A percentile compares a stretch with the other conserved stretches of the same genome.
Conservation (phyloP, 2,329 filamentous ascomycete species). For the Chrysosphaeria jannelii region DNA sequence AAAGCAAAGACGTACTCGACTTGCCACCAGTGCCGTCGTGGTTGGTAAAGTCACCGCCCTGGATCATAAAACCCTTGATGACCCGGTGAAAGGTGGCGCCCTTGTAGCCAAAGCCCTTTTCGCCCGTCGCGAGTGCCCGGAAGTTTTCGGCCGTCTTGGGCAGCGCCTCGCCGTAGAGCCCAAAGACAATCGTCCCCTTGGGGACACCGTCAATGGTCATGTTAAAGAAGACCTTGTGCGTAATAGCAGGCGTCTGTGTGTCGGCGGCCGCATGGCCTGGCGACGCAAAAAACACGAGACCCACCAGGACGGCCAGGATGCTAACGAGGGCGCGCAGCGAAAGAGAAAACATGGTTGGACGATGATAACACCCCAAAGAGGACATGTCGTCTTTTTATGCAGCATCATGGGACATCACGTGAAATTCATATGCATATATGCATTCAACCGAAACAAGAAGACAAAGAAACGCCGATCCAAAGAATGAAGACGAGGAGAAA, state of each 20-base stretch:
- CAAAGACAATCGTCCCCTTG: constrained; percentile 47
- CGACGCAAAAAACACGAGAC: too few species aligned
- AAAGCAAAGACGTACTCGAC: constrained; percentile 27
- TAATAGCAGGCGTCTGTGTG: constrained; percentile 76
- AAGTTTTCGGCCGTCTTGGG: constrained; percentile 49
- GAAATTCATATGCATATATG: too few species aligned
- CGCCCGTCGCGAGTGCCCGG: constrained; percentile 53
- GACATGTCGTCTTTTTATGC: too few species aligned
- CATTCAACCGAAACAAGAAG: too few species aligned
- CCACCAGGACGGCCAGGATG: constrained; percentile 42
- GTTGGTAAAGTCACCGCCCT: constrained; percentile 68
- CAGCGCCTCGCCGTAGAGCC: constrained; percentile 66
- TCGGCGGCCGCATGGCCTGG: constrained; percentile 44
- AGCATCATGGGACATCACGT: too few species aligned
- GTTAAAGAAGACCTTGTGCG: constrained; percentile 80
- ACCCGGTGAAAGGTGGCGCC: constrained; percentile 68
- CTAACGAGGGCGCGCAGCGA: constrained; percentile 47
- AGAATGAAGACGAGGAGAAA: too few species aligned
- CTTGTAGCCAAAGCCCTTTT: constrained; percentile 65
- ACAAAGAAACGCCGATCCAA: too few species aligned
- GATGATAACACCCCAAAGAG: too few species aligned
- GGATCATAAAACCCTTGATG: constrained; percentile 79
- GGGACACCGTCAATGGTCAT: constrained; percentile 45
- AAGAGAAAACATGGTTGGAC: too few species aligned
- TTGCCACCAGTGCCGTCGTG: constrained; percentile 62